A percentile compares a stretch with the other conserved stretches of the same genome.
Conservation (phyloP, 2,329 filamentous ascomycete genomes). For the Coleophoma cylindrospora region DNA sequence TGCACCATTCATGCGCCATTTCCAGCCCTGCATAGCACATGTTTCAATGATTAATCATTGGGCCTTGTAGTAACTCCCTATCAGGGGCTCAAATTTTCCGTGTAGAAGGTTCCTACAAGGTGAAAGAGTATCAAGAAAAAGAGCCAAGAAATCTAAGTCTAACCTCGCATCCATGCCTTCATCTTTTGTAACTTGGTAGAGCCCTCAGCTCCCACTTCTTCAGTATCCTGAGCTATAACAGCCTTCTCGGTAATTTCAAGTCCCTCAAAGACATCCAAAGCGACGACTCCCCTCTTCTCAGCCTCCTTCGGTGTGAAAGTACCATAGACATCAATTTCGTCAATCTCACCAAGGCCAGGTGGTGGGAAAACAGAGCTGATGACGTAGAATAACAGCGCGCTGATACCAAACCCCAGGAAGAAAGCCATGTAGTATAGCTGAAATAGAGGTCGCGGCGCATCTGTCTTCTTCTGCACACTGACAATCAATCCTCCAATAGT, state of each 20-base stretch:
- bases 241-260: neutral
- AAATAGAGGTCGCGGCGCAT: conserved; percentile 30
- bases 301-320: conserved; percentile 39
- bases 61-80: no score
- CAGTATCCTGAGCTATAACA: neutral
- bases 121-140: no score
- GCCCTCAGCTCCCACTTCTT: neutral
- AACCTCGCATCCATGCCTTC: no score
- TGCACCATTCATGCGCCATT: no score
- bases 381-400: conserved; percentile 12
- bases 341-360: conserved; percentile 33
- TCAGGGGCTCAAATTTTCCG: no score
- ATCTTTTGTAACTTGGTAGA: no score
- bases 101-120: no score
- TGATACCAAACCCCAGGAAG: conserved; percentile 35
- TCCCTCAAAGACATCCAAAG: conserved; percentile 1
- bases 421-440: conserved; percentile 43
- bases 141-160: no score
- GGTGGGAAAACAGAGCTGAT: conserved; percentile 35
- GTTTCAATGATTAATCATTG: no score
- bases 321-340: conserved; percentile 37
- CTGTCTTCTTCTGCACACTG: conserved; percentile 1
- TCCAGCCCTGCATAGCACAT: no score
- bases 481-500: conserved; percentile 6
- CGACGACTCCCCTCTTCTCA: conserved; percentile 25